These are phyloP conservation scores for Forsythia suspensa DNA, from an alignment of 257 asterid species.

Conservation along the genomic window DNA sequence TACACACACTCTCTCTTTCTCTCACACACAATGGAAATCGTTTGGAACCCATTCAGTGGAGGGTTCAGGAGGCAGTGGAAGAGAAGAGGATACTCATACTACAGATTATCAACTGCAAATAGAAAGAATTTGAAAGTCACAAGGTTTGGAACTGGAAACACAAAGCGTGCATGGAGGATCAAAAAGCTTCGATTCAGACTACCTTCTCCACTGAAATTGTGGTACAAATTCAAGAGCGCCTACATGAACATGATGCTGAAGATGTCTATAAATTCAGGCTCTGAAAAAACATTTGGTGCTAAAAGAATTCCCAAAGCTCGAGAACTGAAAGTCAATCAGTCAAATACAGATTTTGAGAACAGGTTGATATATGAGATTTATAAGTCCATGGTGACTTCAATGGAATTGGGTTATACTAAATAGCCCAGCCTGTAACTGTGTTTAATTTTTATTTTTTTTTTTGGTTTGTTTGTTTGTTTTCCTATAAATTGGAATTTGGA, in stretches of 20 bases:
- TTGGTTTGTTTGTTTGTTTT: background rate
- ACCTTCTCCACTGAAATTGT: slow-evolving; percentile 43
- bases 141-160: slow-evolving; percentile 31
- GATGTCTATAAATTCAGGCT: slow-evolving; percentile 27
- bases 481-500: background rate
- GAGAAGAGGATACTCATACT: slow-evolving; percentile 42
- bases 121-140: slow-evolving; percentile 29
- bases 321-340: slow-evolving; percentile 15
- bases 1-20: too few relatives aligned
- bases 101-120: slow-evolving; percentile 25
- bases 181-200: slow-evolving; percentile 41
- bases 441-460: background rate
- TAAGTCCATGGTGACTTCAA: slow-evolving; percentile 47
- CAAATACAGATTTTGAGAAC: slow-evolving; percentile 49
- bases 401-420: slow-evolving; percentile 44
- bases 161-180: slow-evolving; percentile 48
- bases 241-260: slow-evolving; percentile 52
- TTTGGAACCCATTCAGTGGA: slow-evolving; percentile 10
- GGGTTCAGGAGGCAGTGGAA: slow-evolving; percentile 28
- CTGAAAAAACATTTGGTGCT: slow-evolving; percentile 25
- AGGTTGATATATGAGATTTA: slow-evolving; percentile 56
- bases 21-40: slow-evolving; percentile 27
- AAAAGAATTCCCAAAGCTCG: slow-evolving; percentile 44
- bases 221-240: slow-evolving; percentile 41
- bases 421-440: background rate